Percentiles rank a stretch among this genome's conserved stretches.
Conservation (phyloP, 2,329 filamentous ascomycete species). For the Colletotrichum plurivorum region DNA sequence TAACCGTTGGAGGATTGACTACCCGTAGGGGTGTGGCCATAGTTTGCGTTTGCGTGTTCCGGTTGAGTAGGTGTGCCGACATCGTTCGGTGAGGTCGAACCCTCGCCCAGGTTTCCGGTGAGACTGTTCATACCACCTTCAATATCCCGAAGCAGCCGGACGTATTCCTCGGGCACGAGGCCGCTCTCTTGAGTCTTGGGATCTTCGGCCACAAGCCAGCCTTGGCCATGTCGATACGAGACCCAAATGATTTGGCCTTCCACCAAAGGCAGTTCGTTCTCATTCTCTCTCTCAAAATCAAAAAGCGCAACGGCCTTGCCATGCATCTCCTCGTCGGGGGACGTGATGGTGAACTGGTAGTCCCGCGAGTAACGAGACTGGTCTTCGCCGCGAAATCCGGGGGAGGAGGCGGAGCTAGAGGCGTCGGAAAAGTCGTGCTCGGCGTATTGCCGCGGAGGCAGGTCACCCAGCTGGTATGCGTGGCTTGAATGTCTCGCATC, state of each 20-base stretch:
- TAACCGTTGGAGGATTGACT: slow-evolving; percentile 71
- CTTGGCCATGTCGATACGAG: slow-evolving; percentile 94
- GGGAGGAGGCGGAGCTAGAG: slow-evolving; percentile 72
- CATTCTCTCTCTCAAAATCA: slow-evolving; percentile 94
- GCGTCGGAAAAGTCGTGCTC: slow-evolving; percentile 71
- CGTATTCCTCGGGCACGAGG: slow-evolving; percentile 96
- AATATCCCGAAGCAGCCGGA: slow-evolving; percentile 91
- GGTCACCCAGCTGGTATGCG: slow-evolving; percentile 61
- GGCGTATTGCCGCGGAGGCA: slow-evolving; percentile 60
- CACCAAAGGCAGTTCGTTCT: slow-evolving; percentile 92
- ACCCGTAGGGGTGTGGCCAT: slow-evolving; percentile 38
- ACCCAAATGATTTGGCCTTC: slow-evolving; percentile 98
- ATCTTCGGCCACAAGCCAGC: slow-evolving; percentile 97
- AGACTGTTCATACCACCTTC: slow-evolving; percentile 88
- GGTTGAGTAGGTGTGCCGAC: slow-evolving; percentile 73
- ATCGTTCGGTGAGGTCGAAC: slow-evolving; percentile 67
- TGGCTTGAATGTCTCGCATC: slow-evolving; percentile 71
- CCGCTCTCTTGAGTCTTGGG: slow-evolving; percentile 95
- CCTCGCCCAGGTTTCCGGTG: slow-evolving; percentile 71
- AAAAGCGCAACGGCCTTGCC: slow-evolving; percentile 96
- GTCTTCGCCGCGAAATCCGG: slow-evolving; percentile 72
- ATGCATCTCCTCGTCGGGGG: slow-evolving; percentile 97
- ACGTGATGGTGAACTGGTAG: slow-evolving; percentile 95
- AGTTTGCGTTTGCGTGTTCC: slow-evolving; percentile 62
- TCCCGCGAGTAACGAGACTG: slow-evolving; percentile 89